Percentiles rank a stretch among this genome's conserved stretches.
Conservation (phyloP, 768 basidiomycete genomes). For the Psilocybe azurescens region DNA sequence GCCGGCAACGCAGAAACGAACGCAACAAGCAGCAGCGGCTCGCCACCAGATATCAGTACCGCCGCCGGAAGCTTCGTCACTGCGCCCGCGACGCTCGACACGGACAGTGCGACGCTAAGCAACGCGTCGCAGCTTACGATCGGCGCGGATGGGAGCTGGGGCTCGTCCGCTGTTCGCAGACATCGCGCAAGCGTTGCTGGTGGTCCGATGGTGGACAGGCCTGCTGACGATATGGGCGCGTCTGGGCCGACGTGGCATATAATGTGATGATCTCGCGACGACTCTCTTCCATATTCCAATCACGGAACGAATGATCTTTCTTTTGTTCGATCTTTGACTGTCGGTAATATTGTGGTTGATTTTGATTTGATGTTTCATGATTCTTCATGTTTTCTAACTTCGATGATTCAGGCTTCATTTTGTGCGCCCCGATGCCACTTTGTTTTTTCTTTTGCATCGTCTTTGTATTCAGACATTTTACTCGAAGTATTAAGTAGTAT, state of each 20-base stretch:
- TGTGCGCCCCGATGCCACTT: background rate
- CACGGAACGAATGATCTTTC: background rate
- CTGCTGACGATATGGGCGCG: slow-evolving; percentile 22
- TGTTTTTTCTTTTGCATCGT: background rate
- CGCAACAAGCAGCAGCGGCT: slow-evolving; percentile 30
- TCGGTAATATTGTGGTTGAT: background rate
- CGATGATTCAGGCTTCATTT: background rate
- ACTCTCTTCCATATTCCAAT: background rate
- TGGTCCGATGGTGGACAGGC: slow-evolving; percentile 29
- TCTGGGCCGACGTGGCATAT: slow-evolving; percentile 26
- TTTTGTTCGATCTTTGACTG: background rate
- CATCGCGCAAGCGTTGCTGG: background rate
- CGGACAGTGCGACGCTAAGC: slow-evolving; percentile 36
- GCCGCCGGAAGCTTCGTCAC: slow-evolving; percentile 75
- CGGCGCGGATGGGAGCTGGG: slow-evolving; percentile 9
- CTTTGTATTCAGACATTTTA: background rate
- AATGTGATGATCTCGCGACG: background rate
- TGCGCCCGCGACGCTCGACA: slow-evolving; percentile 61
- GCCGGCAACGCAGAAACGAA: slow-evolving; percentile 10
- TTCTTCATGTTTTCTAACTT: background rate
- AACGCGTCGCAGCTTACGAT: slow-evolving; percentile 10
- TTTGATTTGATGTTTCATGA: background rate
- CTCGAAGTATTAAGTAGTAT: background rate
- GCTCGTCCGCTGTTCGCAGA: background rate
- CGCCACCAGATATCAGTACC: slow-evolving; percentile 69